Evolutionary conservation across 2,329 filamentous ascomycete genomes (phyloP).

Genomic region (Trichoderma polysporum): DNA sequence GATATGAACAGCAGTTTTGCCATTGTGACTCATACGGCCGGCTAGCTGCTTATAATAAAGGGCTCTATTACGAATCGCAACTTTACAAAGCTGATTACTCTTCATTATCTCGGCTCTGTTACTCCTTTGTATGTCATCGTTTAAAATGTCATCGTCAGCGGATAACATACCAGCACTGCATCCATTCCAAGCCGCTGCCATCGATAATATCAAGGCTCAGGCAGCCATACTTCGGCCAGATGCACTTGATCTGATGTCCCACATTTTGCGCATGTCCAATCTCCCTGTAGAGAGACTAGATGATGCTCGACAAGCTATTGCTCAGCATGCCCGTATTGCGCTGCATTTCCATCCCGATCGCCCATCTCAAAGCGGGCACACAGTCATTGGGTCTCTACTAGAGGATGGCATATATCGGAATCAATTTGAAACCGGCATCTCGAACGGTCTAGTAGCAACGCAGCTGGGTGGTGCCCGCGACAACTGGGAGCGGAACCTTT

Average conservation of each 20-base stretch:
- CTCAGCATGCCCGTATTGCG: constrained; percentile 21
- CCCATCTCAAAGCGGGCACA: constrained; percentile 15
- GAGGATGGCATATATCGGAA: constrained; percentile 23
- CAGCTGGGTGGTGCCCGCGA: constrained; percentile 21
- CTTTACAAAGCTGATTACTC: not conserved
- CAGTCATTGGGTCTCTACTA: constrained; percentile 21
- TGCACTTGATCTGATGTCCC: not conserved
- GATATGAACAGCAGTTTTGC: not conserved
- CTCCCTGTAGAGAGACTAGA: not conserved
- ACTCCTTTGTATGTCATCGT: not conserved
- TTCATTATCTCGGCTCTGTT: not conserved
- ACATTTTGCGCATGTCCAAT: constrained; percentile 18
- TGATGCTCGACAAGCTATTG: not conserved
- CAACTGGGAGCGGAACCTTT: constrained; percentile 20
- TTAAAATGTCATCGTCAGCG: not conserved
- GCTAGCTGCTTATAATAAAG: not conserved
- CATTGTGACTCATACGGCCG: not conserved
- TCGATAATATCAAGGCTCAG: constrained; percentile 12
- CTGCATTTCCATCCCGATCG: constrained; percentile 28
- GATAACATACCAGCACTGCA: not conserved
- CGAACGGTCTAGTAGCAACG: constrained; percentile 24
- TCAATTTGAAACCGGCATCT: constrained; percentile 27
- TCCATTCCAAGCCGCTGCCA: constrained; percentile 7
- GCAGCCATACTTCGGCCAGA: not conserved
- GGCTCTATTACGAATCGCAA: not conserved